These are phyloP conservation scores for Balamuthia mandrillaris DNA, from an alignment of 208 protist species.

Conservation along the genomic window DNA sequence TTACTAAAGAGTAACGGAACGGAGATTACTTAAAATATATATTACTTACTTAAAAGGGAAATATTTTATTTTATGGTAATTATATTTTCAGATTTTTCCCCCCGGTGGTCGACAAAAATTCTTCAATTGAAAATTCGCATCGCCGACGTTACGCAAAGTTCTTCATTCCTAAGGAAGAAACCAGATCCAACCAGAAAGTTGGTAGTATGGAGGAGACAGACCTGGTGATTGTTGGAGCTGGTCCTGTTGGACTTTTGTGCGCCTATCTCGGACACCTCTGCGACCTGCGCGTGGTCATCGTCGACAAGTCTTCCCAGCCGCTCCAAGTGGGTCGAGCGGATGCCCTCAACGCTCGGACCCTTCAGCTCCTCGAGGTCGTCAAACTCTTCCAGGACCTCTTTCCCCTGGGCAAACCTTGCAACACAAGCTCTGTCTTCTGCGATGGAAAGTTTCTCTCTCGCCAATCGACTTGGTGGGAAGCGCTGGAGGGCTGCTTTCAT, in stretches of 20 bases:
- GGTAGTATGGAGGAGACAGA: no score
- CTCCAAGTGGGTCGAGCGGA: constrained; percentile 7
- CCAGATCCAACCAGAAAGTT: no score
- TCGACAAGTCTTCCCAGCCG: neutral
- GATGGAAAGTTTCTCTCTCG: constrained; percentile 15
- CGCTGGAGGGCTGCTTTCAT: neutral
- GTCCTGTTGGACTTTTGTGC: neutral
- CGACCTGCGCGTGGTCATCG: neutral
- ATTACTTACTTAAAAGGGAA: no score
- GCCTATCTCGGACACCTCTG: neutral
- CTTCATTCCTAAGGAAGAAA: no score
- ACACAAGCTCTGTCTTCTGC: constrained; percentile 4
- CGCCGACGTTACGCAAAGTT: no score
- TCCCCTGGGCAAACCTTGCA: neutral
- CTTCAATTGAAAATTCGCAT: no score
- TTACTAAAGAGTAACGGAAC: no score
- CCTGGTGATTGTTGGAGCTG: no score
- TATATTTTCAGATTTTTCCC: no score
- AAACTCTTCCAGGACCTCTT: neutral
- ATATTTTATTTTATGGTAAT: no score
- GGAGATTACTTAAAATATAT: no score
- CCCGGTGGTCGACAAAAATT: no score
- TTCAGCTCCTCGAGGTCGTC: constrained; percentile 7
- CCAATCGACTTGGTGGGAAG: constrained; percentile 2
- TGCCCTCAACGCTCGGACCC: constrained; percentile 18